phyloP scores from a whole-genome alignment of 805 yeast species.

The Komagataella pastoris region DNA sequence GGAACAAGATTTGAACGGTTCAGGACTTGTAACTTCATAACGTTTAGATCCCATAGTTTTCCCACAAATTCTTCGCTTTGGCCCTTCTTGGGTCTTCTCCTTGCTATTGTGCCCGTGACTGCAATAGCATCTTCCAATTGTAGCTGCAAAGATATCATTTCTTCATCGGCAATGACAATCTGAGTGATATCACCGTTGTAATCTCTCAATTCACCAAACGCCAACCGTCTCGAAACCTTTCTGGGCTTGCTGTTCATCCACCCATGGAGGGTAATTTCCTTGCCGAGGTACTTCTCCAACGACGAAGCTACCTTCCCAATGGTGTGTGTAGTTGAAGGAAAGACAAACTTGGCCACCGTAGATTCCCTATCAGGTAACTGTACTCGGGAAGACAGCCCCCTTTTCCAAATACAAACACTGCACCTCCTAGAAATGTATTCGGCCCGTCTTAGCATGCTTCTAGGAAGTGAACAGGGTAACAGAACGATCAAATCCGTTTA shows the following conservation, averaged over 20 bases:
- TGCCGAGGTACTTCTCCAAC: not conserved
- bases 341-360: conserved; percentile 12
- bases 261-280: conserved; percentile 49
- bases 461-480: too few species aligned
- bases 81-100: conserved; percentile 15
- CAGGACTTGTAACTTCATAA: conserved; percentile 37
- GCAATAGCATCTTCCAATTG: conserved; percentile 61
- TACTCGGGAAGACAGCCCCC: not conserved
- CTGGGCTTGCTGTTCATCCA: conserved; percentile 75
- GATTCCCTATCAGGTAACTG: conserved; percentile 9
- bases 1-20: conserved; percentile 46
- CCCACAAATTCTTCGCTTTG: conserved; percentile 5
- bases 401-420: not conserved
- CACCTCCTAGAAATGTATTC: not conserved
- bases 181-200: conserved; percentile 55
- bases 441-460: not conserved
- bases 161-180: conserved; percentile 26
- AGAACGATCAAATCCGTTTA: not conserved
- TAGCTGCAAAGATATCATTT: conserved; percentile 27
- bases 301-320: not conserved
- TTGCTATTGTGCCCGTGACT: conserved; percentile 37
- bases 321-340: conserved; percentile 1
- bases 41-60: conserved; percentile 41
- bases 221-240: conserved; percentile 45
- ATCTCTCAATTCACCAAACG: conserved; percentile 72